Evolutionary conservation across 2,329 filamentous ascomycete genomes (phyloP), one percentile per base, ranked within the genome.

Genomic region (Fusarium graminum): DNA sequence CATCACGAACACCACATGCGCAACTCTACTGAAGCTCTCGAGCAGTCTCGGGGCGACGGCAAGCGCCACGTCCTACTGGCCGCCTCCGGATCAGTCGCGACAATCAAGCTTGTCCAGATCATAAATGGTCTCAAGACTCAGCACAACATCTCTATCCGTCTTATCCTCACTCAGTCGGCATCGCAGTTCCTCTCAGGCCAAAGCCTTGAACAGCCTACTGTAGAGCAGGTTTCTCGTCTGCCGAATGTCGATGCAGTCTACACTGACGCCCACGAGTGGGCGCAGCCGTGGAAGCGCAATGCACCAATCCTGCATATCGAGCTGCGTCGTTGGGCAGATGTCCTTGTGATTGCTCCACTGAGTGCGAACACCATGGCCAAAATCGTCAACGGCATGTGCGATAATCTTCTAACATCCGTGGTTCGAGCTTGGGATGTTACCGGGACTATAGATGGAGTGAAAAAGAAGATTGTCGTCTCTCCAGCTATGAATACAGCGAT

Each of bases 231-330:
- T 6, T 78, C 81, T 13, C 71, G 78, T 4, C 78, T 92, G 7
- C 86, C 88, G 4, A 90, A 91, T 66, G 91, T 98, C 8, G 93
- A 96, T 41, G 92, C 84, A 19, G 84, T 97, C 45, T 94, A 97
- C 78, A 82, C 85, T 10, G 93, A 98, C 74, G 86, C 87, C n/a
- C 92, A 94, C 67, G 95, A 98, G 78, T 97, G 94, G 93, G 81
- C 78, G 3, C 79, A 82, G 13, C 88, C 92, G 0, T 98, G 94
- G 94, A 86, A 83, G 22, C 85, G 94, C 4, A 92, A 91, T 5
- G 86, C 86, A n/a, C 83, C 84, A 4, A 97, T 99, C 44, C 80
- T 98, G 55, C 95, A 99, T 74, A 98, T 99, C 70, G 92, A 97
- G 77, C 80, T 97, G 53, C 83, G 94, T 29, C 84, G 91, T 32